A percentile compares a stretch with the other conserved stretches of the same genome.
phyloP scores from a whole-genome alignment of 1,284 basidiomycete genomes.

The Cutaneotrichosporon arboriforme region DNA sequence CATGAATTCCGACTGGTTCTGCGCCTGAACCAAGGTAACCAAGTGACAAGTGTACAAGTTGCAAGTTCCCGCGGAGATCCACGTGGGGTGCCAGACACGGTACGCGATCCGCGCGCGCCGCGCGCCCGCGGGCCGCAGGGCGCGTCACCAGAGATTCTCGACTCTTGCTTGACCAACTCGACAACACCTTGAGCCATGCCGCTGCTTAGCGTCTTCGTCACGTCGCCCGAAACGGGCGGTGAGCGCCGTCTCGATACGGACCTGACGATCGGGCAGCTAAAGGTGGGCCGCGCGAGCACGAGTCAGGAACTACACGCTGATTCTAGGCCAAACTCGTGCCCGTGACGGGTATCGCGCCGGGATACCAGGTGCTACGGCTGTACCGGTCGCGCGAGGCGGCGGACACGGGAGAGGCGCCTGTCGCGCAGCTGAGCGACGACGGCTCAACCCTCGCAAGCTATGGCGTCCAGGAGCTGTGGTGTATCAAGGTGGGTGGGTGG shows the following conservation, averaged over 20 bases:
- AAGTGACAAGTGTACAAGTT: no score
- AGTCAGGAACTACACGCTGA: neutral
- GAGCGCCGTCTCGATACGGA: slow-evolving; percentile 74
- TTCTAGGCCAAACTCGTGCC: slow-evolving; percentile 73
- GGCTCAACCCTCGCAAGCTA: slow-evolving; percentile 65
- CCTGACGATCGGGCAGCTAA: slow-evolving; percentile 68
- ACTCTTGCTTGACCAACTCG: no score
- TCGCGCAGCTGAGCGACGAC: slow-evolving; percentile 63
- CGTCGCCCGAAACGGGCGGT: slow-evolving; percentile 79
- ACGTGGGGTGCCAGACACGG: no score
- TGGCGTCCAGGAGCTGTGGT: slow-evolving; percentile 53
- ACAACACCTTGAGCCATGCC: slow-evolving; percentile 3
- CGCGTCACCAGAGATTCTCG: no score
- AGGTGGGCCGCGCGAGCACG: slow-evolving; percentile 55
- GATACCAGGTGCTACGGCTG: slow-evolving; percentile 64
- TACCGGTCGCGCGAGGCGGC: slow-evolving; percentile 56
- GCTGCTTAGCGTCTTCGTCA: slow-evolving; percentile 62
- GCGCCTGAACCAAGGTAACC: no score
- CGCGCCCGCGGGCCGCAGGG: no score
- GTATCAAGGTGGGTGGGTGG: slow-evolving; percentile 65
- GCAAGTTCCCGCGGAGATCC: no score
- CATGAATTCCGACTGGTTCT: no score
- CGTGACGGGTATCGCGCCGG: slow-evolving; percentile 79
- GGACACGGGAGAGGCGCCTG: slow-evolving; percentile 37
- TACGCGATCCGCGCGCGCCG: no score